These are phyloP conservation scores for Phytophthora citrophthora DNA, from an alignment of 352 stramenopile species.

Conservation along the genomic window DNA sequence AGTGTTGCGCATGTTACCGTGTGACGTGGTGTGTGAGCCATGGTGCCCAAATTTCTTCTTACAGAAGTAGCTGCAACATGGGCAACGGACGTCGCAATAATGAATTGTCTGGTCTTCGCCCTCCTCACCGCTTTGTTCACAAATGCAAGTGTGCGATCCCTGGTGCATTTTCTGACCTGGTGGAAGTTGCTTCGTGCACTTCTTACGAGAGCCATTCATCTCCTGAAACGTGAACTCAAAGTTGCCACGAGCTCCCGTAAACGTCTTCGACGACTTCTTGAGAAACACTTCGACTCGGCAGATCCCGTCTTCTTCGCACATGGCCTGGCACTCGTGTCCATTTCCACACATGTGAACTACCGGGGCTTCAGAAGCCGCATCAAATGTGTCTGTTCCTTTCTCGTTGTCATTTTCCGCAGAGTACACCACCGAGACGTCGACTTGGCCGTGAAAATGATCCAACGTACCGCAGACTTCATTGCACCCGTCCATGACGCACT, in stretches of 20 bases:
- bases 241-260: slow-evolving; percentile 54
- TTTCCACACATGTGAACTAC: slow-evolving; percentile 70
- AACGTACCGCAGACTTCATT: slow-evolving; percentile 46
- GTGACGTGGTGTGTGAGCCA: slow-evolving; percentile 63
- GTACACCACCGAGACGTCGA: slow-evolving; percentile 50
- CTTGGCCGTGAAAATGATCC: slow-evolving; percentile 78
- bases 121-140: slow-evolving; percentile 13
- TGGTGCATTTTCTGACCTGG: slow-evolving; percentile 54
- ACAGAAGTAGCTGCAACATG: slow-evolving; percentile 83
- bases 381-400: slow-evolving; percentile 48
- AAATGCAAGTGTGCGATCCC: slow-evolving; percentile 55
- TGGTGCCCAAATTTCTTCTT: slow-evolving; percentile 62
- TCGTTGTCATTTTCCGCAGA: slow-evolving; percentile 50
- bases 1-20: slow-evolving; percentile 86
- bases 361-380: slow-evolving; percentile 43
- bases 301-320: slow-evolving; percentile 66
- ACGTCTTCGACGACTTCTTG: slow-evolving; percentile 74
- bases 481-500: slow-evolving; percentile 70
- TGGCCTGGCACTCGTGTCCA: slow-evolving; percentile 55
- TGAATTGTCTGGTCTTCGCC: slow-evolving; percentile 42
- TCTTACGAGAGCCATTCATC: slow-evolving; percentile 81
- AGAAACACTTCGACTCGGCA: slow-evolving; percentile 76
- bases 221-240: slow-evolving; percentile 83
- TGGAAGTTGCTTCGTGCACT: slow-evolving; percentile 49
- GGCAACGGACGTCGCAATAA: slow-evolving; percentile 74